phyloP scores from a whole-genome alignment of 1,139 yeast species.

The Candida tropicalis region DNA sequence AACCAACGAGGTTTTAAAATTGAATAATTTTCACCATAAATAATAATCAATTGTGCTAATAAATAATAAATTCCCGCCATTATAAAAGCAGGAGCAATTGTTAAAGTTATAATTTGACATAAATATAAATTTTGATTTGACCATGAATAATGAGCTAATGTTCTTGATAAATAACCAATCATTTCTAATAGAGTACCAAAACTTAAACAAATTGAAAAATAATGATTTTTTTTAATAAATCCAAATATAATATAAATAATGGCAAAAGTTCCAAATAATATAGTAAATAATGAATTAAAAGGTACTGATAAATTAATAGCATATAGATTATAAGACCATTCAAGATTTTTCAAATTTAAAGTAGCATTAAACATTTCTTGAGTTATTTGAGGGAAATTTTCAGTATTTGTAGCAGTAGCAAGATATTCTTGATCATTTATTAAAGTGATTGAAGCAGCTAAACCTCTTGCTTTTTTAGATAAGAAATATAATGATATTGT shows the following conservation, averaged over 20 bases:
- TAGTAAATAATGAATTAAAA: slow-evolving; percentile 27
- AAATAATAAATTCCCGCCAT: slow-evolving; percentile 44
- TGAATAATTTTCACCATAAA: slow-evolving; percentile 30
- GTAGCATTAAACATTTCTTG: slow-evolving; percentile 37
- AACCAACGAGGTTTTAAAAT: slow-evolving; percentile 35
- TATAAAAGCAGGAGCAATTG: slow-evolving; percentile 42
- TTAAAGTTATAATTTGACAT: slow-evolving; percentile 37
- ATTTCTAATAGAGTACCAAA: slow-evolving; percentile 66
- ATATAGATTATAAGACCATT: slow-evolving; percentile 31
- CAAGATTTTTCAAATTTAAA: slow-evolving; percentile 27
- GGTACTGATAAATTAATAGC: slow-evolving; percentile 30
- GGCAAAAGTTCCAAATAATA: slow-evolving; percentile 26
- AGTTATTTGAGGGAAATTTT: slow-evolving; percentile 32
- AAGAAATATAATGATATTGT: slow-evolving; percentile 15
- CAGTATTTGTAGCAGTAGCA: slow-evolving; percentile 42
- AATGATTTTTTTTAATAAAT: slow-evolving; percentile 58
- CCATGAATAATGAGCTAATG: slow-evolving; percentile 38
- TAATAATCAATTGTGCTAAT: slow-evolving; percentile 35
- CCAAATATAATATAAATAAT: slow-evolving; percentile 23
- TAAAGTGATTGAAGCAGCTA: slow-evolving; percentile 40
- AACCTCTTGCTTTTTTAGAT: slow-evolving; percentile 25
- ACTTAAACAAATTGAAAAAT: slow-evolving; percentile 67
- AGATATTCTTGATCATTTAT: slow-evolving; percentile 32
- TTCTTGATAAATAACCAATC: slow-evolving; percentile 70
- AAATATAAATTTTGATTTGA: slow-evolving; percentile 27